Conservation (phyloP, 129 eudicot genomes). For the Flaveria robusta region DNA sequence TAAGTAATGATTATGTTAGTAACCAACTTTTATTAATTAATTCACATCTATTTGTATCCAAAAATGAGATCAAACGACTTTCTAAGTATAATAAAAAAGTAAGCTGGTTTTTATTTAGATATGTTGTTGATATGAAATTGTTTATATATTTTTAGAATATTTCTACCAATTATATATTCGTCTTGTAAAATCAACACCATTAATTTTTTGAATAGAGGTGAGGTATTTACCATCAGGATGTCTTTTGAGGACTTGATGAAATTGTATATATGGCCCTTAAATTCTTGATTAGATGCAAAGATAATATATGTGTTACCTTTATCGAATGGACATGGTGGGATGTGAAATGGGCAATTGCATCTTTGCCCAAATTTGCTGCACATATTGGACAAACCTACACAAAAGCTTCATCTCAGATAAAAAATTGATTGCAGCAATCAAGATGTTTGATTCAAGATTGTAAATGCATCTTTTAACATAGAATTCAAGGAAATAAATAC, state of each 20-base stretch:
- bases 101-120: neutral
- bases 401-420: conserved; percentile 20
- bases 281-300: neutral
- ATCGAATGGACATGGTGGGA: conserved; percentile 77
- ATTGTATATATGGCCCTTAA: neutral
- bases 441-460: neutral
- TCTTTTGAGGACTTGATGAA: neutral
- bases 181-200: too few relatives aligned
- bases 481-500: conserved; percentile 35
- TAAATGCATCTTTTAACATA: neutral
- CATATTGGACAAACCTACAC: conserved; percentile 91
- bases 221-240: too few relatives aligned
- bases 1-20: too few relatives aligned
- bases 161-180: too few relatives aligned
- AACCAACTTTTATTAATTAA: too few relatives aligned
- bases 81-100: too few relatives aligned
- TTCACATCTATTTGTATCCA: too few relatives aligned
- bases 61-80: too few relatives aligned
- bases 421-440: neutral
- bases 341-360: conserved; percentile 68
- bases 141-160: neutral
- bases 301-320: conserved; percentile 51
- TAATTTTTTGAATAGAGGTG: too few relatives aligned
- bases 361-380: conserved; percentile 87
- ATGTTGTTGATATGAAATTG: neutral